Conservation (phyloP, 306 rosid species). For the Dalbergia oliveri region DNA sequence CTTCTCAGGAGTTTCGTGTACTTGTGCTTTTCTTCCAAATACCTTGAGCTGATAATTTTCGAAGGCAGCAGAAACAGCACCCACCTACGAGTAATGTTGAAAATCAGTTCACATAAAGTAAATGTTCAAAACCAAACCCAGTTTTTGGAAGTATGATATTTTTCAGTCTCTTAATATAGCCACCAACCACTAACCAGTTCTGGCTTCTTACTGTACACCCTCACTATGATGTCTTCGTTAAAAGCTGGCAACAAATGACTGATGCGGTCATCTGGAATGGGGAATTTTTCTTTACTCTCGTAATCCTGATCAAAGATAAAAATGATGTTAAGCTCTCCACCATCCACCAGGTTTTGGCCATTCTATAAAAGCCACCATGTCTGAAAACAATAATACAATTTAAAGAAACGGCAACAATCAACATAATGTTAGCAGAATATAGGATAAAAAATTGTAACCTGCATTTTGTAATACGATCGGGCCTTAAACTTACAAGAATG, state of each 20-base stretch:
- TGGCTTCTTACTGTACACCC: slow-evolving; percentile 87
- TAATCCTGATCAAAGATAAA: slow-evolving; percentile 66
- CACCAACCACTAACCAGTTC: slow-evolving; percentile 66
- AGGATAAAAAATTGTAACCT: not conserved
- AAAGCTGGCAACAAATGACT: slow-evolving; percentile 86
- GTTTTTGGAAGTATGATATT: not conserved
- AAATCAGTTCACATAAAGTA: slow-evolving; percentile 33
- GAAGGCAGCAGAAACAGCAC: slow-evolving; percentile 79
- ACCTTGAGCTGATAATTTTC: slow-evolving; percentile 80
- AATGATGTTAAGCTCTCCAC: slow-evolving; percentile 25
- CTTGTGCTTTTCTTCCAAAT: slow-evolving; percentile 75
- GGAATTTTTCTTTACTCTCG: slow-evolving; percentile 64
- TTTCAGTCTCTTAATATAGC: not conserved
- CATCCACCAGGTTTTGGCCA: not conserved
- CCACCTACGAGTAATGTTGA: slow-evolving; percentile 60
- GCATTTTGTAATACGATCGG: not conserved
- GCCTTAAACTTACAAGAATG: slow-evolving; percentile 6
- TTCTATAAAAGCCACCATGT: not conserved
- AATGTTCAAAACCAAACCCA: slow-evolving; percentile 5
- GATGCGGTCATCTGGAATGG: slow-evolving; percentile 62
- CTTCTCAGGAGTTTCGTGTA: slow-evolving; percentile 77
- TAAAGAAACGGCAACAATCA: too few relatives aligned
- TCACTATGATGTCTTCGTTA: slow-evolving; percentile 74
- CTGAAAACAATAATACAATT: not conserved
- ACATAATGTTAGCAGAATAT: too few relatives aligned